Evolutionary conservation across 768 basidiomycete genomes (phyloP).

Genomic region (Mycena haematopus): DNA sequence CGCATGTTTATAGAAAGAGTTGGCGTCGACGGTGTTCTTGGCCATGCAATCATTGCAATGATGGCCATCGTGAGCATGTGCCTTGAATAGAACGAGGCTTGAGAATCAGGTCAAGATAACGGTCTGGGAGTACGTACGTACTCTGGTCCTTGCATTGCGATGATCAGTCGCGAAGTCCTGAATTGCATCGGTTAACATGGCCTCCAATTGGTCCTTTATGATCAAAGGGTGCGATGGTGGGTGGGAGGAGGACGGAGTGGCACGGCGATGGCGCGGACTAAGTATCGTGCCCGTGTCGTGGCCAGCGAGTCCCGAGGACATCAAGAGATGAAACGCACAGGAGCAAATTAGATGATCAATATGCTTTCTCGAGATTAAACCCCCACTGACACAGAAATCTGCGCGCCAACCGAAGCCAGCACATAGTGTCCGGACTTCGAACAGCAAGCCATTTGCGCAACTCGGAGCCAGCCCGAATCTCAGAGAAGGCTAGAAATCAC

Average conservation of each 20-base stretch:
- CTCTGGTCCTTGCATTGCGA: slow-evolving; percentile 12
- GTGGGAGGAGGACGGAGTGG: slow-evolving; percentile 8
- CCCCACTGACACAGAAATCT: no score
- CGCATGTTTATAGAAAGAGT: slow-evolving; percentile 5
- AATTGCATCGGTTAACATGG: slow-evolving; percentile 13
- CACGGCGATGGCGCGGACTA: slow-evolving; percentile 9
- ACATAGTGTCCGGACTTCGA: no score
- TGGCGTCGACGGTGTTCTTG: slow-evolving; percentile 1
- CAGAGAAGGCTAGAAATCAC: no score
- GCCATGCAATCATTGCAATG: slow-evolving; percentile 16
- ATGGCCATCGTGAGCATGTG: slow-evolving; percentile 18
- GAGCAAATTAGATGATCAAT: slow-evolving; percentile 13
- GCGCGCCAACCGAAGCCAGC: no score
- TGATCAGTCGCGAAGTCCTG: slow-evolving; percentile 3
- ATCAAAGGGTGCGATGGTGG: slow-evolving; percentile 21
- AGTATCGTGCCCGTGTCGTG: slow-evolving; percentile 11
- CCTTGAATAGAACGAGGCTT: slow-evolving; percentile 7
- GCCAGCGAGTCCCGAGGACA: slow-evolving; percentile 5
- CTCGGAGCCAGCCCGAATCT: no score
- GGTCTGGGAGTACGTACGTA: slow-evolving; percentile 11
- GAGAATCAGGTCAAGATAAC: slow-evolving; percentile 2
- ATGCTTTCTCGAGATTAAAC: slow-evolving; percentile 10
- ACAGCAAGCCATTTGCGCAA: no score
- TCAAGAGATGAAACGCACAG: slow-evolving; percentile 16
- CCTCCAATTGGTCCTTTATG: slow-evolving; percentile 11